These are phyloP conservation scores for Myochromella boudieri DNA, from an alignment of 768 basidiomycete species.

Conservation along the genomic window DNA sequence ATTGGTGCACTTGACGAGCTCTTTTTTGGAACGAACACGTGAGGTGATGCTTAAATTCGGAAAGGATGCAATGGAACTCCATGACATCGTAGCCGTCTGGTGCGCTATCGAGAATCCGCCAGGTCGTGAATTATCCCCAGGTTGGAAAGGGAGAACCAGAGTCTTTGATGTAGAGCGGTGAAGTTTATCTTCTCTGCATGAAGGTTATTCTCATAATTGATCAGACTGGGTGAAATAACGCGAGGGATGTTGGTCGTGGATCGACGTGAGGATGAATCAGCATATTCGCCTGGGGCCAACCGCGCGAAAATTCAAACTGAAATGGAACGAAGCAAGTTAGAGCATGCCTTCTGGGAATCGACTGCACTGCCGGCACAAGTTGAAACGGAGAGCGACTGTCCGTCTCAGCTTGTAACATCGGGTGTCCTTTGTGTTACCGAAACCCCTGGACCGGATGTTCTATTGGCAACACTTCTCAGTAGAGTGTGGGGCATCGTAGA, in stretches of 20 bases:
- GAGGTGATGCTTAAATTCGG: conserved; percentile 80
- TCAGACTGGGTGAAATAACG: conserved; percentile 69
- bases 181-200: background rate
- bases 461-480: conserved; percentile 47
- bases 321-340: conserved; percentile 35
- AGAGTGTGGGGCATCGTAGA: conserved; percentile 55
- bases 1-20: conserved; percentile 73
- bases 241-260: conserved; percentile 89
- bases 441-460: conserved; percentile 61
- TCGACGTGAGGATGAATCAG: conserved; percentile 62
- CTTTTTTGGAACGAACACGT: conserved; percentile 72
- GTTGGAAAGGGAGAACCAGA: conserved; percentile 57
- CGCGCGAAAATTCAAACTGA: conserved; percentile 61
- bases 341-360: conserved; percentile 44
- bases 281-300: conserved; percentile 64
- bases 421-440: conserved; percentile 49
- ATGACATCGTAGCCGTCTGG: conserved; percentile 90
- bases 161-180: conserved; percentile 74
- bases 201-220: background rate
- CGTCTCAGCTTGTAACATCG: conserved; percentile 13
- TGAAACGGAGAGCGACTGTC: conserved; percentile 38
- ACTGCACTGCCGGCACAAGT: conserved; percentile 55
- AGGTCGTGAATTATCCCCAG: conserved; percentile 32
- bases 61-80: conserved; percentile 85
- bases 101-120: conserved; percentile 77